Conservation (phyloP, 108 stramenopile species). For the Craspedostauros australis region DNA sequence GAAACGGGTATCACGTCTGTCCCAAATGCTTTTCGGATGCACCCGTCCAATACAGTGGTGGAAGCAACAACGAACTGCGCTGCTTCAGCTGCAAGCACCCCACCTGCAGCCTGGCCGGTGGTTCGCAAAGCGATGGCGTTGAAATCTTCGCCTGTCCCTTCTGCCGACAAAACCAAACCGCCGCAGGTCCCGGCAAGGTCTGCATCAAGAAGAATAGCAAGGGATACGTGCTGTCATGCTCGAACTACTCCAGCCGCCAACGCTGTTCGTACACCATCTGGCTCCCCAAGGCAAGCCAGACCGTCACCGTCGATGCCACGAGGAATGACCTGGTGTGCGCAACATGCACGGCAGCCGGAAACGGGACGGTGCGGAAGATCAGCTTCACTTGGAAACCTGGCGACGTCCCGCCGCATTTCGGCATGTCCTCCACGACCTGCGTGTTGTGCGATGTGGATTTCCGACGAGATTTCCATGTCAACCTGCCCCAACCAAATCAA, state of each 20-base stretch:
- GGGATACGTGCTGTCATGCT: slow-evolving; percentile 60
- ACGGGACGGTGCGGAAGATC: slow-evolving; percentile 46
- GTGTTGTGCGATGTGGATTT: slow-evolving; percentile 70
- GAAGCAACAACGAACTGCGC: slow-evolving; percentile 43
- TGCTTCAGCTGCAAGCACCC: slow-evolving; percentile 74
- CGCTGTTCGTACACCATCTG: slow-evolving; percentile 65
- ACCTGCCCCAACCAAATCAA: slow-evolving; percentile 55
- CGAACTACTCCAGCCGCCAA: slow-evolving; percentile 37
- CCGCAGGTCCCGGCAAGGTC: slow-evolving; percentile 35
- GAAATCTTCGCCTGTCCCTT: slow-evolving; percentile 78
- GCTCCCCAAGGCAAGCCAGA: slow-evolving; percentile 56
- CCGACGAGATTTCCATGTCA: slow-evolving; percentile 55
- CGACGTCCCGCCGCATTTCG: slow-evolving; percentile 77
- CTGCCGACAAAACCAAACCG: slow-evolving; percentile 29
- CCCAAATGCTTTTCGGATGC: slow-evolving; percentile 75
- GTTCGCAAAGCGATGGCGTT: slow-evolving; percentile 57
- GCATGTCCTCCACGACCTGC: slow-evolving; percentile 48
- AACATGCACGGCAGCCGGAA: slow-evolving; percentile 33
- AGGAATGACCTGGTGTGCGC: slow-evolving; percentile 36
- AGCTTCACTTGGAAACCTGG: slow-evolving; percentile 72
- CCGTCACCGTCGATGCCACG: slow-evolving; percentile 37
- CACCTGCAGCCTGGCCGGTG: slow-evolving; percentile 59
- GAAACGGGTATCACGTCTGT: slow-evolving; percentile 65
- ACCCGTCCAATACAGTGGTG: slow-evolving; percentile 64
- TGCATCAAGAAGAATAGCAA: slow-evolving; percentile 41